Evolutionary conservation across 164 flowering plant species (phyloP), one percentile per base, ranked within the genome.

Genomic region (Euptelea pleiosperma): DNA sequence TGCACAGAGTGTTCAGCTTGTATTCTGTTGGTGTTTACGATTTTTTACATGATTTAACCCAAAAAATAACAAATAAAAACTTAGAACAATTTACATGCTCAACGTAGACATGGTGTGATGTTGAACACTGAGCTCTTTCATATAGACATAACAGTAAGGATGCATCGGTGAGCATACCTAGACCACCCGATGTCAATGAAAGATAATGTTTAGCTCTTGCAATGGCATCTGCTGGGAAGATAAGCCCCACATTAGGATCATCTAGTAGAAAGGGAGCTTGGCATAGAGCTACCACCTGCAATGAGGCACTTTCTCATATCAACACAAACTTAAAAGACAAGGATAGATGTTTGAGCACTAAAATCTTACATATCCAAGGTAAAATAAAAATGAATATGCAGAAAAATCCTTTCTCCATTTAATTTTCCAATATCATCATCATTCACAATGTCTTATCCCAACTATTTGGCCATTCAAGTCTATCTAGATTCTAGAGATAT

Each of bases 241-340:
- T 12, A 34, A 93, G 79, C 52, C 94, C 97, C 25, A 87, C 97
- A 76, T 87, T 93, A 15, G 97, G 97, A 75, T 93, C 97, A 58
- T 87, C 97, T 30, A 93, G 77, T 31, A 93, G 79, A 76, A 89
- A 93, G 57, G 98, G 98, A 75, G 97, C 98, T 82, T 93, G 98
- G 73, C 98, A 93, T 29, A 93, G 77, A 64, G 98, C 97, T 68
- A 93, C 74, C 59, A 93, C 98, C 98, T 93, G 80, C 58, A 73
- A 65, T 28, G 65, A 59, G 31, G 24, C 15, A 53, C 39, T 49
- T 42, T 28, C 35, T 46, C 46, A 21, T 31, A 49, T 56, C 55
- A 72, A 45, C n/a, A 52, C 28, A 24, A 54, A 48, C 3, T n/a
- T 33, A 19, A n/a, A 18, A 43, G 31, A 22, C 4, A n/a, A 14